Evolutionary conservation across 2,329 filamentous ascomycete species (phyloP), one percentile per base, ranked within the genome.

Genomic region (Penicillium psychrosexuale): DNA sequence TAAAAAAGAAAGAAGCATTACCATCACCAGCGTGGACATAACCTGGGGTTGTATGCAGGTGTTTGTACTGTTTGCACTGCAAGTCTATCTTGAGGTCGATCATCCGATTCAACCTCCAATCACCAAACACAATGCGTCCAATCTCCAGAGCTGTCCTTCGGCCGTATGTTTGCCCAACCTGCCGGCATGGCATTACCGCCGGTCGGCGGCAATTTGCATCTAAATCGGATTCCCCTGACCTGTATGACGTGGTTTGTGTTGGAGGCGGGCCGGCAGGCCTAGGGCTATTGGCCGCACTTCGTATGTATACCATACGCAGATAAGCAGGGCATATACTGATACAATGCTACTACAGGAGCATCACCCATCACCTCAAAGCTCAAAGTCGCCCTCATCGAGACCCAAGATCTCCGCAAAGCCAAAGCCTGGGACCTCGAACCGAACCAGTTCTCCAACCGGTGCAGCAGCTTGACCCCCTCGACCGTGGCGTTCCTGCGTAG

Each of bases 211-310:
- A 57, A 45, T 74, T 75, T 46, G 67, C 65, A 2, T 72, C 73
- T 24, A 68, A 68, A 44, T 31, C 74, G 11, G 65, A 68, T 13
- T 56, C 69, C 48, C 84, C 85, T 11, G 89, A 95, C 61, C 86
- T 96, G 66, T 97, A 94, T 78, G 91, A 96, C 82, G 88, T 96
- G 31, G 90, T 96, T 59, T 94, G 91, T 66, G 88, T 96, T 51
- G 91, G 91, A 58, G 92, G 91, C 58, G 91, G 92, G 5, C 91
- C 92, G 24, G 91, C 91, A 42, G 93, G 93, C 52, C 80, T 99
- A 55, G 95, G 91, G 67, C 82, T 95, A 31, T 77, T 92, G 53
- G 84, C 89, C 57, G 88, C 89, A 63, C 80, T 94, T 40, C 86
- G 89, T 92, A 80, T 64, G 81, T 71, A 38, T 48, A 46, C 33